Evolutionary conservation across 345 rosid genomes (phyloP), one percentile per base, ranked within the genome.

Genomic region (Hibiscus syriacus): DNA sequence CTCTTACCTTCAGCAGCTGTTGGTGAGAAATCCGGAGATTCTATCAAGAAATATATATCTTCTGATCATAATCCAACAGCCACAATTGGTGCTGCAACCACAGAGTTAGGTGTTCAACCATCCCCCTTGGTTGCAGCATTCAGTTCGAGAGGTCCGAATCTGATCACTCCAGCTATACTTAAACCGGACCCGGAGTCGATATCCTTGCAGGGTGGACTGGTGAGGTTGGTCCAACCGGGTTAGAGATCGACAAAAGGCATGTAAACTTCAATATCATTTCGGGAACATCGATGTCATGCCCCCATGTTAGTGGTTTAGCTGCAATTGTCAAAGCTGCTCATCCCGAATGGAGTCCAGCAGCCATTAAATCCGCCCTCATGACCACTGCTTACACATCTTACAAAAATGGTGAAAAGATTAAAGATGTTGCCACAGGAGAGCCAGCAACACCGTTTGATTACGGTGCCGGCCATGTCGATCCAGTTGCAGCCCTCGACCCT

Each of bases 261-360:
- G 85, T 81, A n/a, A 34, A 58, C 50, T 86, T 80, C 80, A 84
- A 82, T 53, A 79, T 86, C 53, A 66, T 84, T 53, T 86, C 87
- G 0, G 89, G 94, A 38, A 88, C 89, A 10, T 86, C 87, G 0
- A 88, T 82, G 89, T 75, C 89, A 32, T 85, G 89, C 55, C 94
- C 94, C 7, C 86, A 86, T 41, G 77, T 86, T 6, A 78, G 86
- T 32, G 94, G 89, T 26, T 32, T 84, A 50, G 89, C 89, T 0
- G 87, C 86, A 4, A 73, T 86, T 29, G 14, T 88, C 76, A 82
- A 77, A 75, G 87, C 78, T 22, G 87, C 81, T 46, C 90, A 86
- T 69, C 81, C 76, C 7, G 87, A 80, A 23, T 88, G 90, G 90
- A 86, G 89, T 64, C 86, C 86, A 0, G 80, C 84, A 23, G 86